Evolutionary conservation across 305 asterid genomes (phyloP), one percentile per base, ranked within the genome.

Genomic region (Solanum aculeatissimum): DNA sequence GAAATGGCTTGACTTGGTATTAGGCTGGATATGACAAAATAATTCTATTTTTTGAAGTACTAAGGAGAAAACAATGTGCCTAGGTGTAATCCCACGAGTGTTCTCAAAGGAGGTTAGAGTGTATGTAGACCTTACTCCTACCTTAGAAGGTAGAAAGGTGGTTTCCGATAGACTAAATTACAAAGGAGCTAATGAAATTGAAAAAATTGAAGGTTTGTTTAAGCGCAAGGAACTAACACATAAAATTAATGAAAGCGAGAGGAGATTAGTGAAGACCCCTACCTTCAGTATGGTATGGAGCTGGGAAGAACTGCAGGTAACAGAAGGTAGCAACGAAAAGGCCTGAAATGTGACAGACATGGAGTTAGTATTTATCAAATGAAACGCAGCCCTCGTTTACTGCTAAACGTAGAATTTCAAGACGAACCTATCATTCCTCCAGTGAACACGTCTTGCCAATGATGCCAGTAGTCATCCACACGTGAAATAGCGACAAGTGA

Each of bases 401-500:
- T 42, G 43, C 38, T 45, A n/a, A n/a, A 60, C 18, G 69, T 12
- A 68, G 45, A 66, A 13, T 35, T 40, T 32, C 25, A 77, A 35
- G 72, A 86, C 86, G n/a, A 32, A 92, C 97, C 98, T 88, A 95
- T 88, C 60, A 94, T 86, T 62, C 93, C 96, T 35, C 98, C 98
- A 9, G 97, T 89, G 85, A 95, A 95, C 51, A 95, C 98, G 68
- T 96, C 99, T 90, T 94, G 98, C 99, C 99, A 96, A 85, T 96
- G 99, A 85, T 96, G 99, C 99, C 97, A 91, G 84, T 96, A 95
- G 88, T 96, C 98, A 84, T 94, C 97, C 68, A 96, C 97, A 35
- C 99, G 98, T 58, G 98, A 95, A 82, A 94, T 23, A 3, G 91
- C 98, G 66, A 96, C 98, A 40, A 96, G 98, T 80, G 94, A 85